These are phyloP conservation scores for Phytophthora meadii DNA, from an alignment of 352 stramenopile species.

Conservation along the genomic window DNA sequence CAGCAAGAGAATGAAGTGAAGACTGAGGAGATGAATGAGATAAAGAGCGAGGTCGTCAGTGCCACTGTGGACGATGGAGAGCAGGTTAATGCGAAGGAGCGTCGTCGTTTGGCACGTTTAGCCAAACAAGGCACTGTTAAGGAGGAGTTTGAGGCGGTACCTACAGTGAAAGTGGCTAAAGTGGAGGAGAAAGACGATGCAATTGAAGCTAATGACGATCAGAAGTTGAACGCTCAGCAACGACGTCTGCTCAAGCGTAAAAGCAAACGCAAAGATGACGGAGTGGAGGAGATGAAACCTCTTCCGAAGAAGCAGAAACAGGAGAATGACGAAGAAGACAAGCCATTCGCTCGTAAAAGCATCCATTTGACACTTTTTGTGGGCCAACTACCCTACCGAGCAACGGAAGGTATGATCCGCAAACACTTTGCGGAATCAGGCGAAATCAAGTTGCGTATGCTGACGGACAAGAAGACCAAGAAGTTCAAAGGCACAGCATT, in stretches of 20 bases:
- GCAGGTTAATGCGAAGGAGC: slow-evolving; percentile 35
- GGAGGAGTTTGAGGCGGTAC: too few relatives aligned
- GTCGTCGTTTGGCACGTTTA: slow-evolving; percentile 34
- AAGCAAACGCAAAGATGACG: slow-evolving; percentile 41
- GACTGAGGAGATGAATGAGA: neutral
- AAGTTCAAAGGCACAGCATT: slow-evolving; percentile 88
- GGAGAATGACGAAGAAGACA: slow-evolving; percentile 23
- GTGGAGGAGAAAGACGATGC: neutral
- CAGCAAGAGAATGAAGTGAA: neutral
- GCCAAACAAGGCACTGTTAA: slow-evolving; percentile 15
- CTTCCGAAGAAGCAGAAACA: slow-evolving; percentile 51
- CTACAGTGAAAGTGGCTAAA: slow-evolving; percentile 4
- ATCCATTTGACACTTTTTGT: slow-evolving; percentile 90
- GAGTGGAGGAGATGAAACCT: slow-evolving; percentile 12
- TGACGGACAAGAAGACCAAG: slow-evolving; percentile 85
- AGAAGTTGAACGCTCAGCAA: slow-evolving; percentile 58
- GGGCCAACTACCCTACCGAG: slow-evolving; percentile 80
- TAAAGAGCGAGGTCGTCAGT: neutral
- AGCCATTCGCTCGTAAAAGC: slow-evolving; percentile 47
- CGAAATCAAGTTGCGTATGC: slow-evolving; percentile 80
- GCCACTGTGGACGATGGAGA: neutral
- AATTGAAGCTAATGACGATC: neutral
- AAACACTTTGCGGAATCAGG: slow-evolving; percentile 81
- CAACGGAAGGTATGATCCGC: slow-evolving; percentile 67
- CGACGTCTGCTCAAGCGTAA: slow-evolving; percentile 62